Base-by-base conservation (phyloP, 2,329 filamentous ascomycete genomes). In the Exserohilum rostratum region DNA sequence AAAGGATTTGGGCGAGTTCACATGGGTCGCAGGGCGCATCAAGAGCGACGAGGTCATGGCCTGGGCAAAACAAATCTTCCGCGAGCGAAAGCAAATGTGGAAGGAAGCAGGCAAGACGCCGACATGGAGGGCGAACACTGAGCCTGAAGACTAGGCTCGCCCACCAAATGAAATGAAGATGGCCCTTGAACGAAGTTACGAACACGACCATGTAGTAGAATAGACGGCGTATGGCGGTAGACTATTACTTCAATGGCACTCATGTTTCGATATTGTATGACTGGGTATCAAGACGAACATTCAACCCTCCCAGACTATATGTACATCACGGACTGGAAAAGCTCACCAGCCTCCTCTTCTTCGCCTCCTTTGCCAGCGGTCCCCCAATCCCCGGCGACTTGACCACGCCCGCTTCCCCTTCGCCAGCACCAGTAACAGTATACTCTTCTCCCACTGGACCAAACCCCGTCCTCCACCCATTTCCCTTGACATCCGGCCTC, bases 1-100 rank as follows among this genome's bases (percentile, higher is more conserved):
- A 60, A 75, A 91, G 34, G 91, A 98, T 74, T 79, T 99, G 46
- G 86, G 89, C 47, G 95, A 99, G 78, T 98, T 99, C 65, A 84
- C 86, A 0, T 88, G 89, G 70, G 95, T 97, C 2, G 85, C 90
- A 7, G 82, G 79, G 42, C 86, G 85, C 65, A 88, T 98, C 63
- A 81, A 83, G 50, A 80, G 96, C 61, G 84, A 86, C 0, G 93
- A 96, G 78, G 89, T 92, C 63, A 86, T 87, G 78, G 84, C 79
- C 11, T 98, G 93, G 93, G 89, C 88, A 0, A 81, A 84, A 22
- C 86, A 91, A 61, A 79, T 97, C 27, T 78, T 98, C 61, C 79
- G 81, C 65, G 93, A 98, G 80, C 82, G 93, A 51, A 82, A 88
- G 63, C 81, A 78, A 27, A 88, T 91, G 67, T 96, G 91, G 91